Base-by-base conservation (phyloP, 2,329 filamentous ascomycete genomes). In the Simplicillium aogashimaense region DNA sequence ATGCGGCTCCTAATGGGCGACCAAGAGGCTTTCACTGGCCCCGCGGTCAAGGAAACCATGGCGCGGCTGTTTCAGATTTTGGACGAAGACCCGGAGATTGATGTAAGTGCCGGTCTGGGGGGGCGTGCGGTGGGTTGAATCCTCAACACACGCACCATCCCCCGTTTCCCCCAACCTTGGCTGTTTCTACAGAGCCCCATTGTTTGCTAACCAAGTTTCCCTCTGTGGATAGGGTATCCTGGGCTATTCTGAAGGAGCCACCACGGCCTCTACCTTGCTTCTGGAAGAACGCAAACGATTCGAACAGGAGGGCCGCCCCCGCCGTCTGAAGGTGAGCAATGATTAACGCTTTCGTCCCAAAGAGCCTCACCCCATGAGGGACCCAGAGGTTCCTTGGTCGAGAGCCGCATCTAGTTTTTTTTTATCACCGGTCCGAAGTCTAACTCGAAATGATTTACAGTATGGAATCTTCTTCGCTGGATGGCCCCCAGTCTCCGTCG, bases 221-320 rank as follows among this genome's bases (percentile, higher is more conserved):
- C 3, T 12, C 16, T 28, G 16, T 14, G 14, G 11, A 38, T 31
- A 57, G 51, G 75, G 70, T 3, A 69, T 80, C 35, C 63, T 80
- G 14, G 76, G 76, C 1, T 80, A 78, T 48, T 78, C 74, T 0
- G 75, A 80, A 50, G 76, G 76, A 3, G 74, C 76, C 2, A 70
- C 69, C 0, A 64, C 74, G 12, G 76, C 74, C 0, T 67, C 68
- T 1, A 74, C 68, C 1, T 50, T 74, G 8, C 57, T 77, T 8
- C 55, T 77, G 3, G 67, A 74, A 38, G 72, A 76, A 48, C 58
- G 65, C 40, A 56, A 61, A 4, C 58, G 64, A 10, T 51, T 43
- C 10, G 50, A 55, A 34, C 47, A 56, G 33, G 40, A 54, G 12
- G 57, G 55, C 10, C 49, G 53, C 12, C 53, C 56, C 3, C 54